Evolutionary conservation across 768 basidiomycete genomes (phyloP).

Genomic region (Rhodosporidiobolus sp.): DNA sequence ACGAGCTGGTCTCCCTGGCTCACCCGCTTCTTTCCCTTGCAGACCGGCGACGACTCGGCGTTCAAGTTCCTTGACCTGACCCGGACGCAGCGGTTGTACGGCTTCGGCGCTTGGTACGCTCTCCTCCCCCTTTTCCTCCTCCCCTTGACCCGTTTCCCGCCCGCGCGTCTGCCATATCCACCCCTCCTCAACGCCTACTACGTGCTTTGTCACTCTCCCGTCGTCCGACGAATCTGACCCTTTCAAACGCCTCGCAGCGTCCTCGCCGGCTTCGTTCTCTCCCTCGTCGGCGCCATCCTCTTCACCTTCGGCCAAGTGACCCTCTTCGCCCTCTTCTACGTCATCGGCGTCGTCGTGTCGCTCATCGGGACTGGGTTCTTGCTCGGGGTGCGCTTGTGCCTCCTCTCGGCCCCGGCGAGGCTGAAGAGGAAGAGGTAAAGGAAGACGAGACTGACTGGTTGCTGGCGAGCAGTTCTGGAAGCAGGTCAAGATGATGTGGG

Average conservation of each 20-base stretch:
- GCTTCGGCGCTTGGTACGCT: conserved; percentile 29
- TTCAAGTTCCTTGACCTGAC: conserved; percentile 36
- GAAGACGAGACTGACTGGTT: not conserved
- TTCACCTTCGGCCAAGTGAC: conserved; percentile 33
- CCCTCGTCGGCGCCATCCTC: conserved; percentile 33
- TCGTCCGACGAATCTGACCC: no score
- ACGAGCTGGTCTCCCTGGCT: no score
- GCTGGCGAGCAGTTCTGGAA: conserved; percentile 19
- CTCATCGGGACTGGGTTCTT: conserved; percentile 36
- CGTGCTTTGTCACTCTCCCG: no score
- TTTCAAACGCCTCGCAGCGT: conserved; percentile 23
- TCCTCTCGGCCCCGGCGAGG: no score
- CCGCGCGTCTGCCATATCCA: not conserved
- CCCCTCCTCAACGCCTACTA: no score
- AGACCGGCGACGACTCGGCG: conserved; percentile 25
- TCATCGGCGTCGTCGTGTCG: conserved; percentile 26
- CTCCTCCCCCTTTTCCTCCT: not conserved
- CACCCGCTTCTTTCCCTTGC: not conserved
- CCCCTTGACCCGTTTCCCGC: no score
- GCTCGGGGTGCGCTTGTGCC: conserved; percentile 17
- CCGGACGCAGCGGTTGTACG: conserved; percentile 32
- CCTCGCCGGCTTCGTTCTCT: conserved; percentile 28
- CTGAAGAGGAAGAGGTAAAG: no score
- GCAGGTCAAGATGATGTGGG: conserved; percentile 37
- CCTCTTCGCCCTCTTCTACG: conserved; percentile 32